phyloP scores from a whole-genome alignment of 2,329 filamentous ascomycete species.

The Colletotrichum agaves region DNA sequence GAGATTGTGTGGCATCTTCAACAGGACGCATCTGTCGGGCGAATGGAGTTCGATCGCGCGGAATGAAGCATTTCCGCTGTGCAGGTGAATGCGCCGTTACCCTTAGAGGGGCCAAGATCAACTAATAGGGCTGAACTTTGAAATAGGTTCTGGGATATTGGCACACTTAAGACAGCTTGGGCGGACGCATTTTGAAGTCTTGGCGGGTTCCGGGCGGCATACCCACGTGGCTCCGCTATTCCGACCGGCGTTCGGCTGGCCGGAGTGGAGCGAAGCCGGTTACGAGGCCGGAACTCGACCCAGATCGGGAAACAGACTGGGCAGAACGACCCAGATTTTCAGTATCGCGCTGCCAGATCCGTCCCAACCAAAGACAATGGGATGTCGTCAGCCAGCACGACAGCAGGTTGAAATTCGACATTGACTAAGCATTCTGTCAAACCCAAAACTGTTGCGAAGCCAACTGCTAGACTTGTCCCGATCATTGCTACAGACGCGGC shows the following conservation, averaged over 20 bases:
- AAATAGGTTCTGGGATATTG: no score
- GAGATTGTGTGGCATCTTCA: neutral
- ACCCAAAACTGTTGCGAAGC: conserved; percentile 16
- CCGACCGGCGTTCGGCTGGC: neutral
- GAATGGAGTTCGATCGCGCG: neutral
- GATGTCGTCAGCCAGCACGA: neutral
- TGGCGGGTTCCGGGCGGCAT: neutral
- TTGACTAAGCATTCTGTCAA: conserved; percentile 10
- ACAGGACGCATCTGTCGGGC: neutral
- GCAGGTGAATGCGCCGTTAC: neutral
- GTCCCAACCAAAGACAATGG: neutral
- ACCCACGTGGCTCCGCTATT: neutral
- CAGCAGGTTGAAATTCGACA: neutral
- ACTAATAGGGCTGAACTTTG: neutral
- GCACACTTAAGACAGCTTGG: no score
- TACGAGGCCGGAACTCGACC: neutral
- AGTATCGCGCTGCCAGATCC: neutral
- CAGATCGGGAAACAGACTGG: neutral
- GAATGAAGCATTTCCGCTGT: conserved; percentile 2
- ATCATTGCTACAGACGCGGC: neutral
- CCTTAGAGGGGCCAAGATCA: neutral
- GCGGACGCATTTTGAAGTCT: no score
- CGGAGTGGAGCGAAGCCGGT: neutral
- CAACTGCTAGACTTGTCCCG: neutral
- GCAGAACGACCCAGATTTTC: neutral